Evolutionary conservation across 306 rosid species (phyloP), one percentile per base, ranked within the genome.

Genomic region (Luffa aegyptiaca): DNA sequence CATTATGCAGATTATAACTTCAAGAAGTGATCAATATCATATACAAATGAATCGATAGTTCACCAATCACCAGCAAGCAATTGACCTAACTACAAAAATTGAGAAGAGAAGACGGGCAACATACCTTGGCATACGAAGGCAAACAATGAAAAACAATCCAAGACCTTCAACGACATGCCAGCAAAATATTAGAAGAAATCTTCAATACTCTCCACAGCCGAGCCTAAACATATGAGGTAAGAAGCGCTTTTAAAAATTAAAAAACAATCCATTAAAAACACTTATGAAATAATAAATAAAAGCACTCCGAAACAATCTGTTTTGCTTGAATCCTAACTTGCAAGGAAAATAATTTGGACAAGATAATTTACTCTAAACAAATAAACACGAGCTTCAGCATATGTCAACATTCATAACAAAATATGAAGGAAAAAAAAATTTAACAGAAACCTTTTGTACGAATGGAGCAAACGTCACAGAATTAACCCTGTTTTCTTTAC

Each of bases 311-410:
- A 26, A 84, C 84, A 63, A 81, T 85, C 86, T 93, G 99, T 74
- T 87, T 90, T 20, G 93, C 97, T 84, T 95, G 99, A 87, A 95
- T 97, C 82, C 97, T 88, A 14, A 97, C 79, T 97, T 92, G 91
- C 71, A 86, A 76, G 52, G 64, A 77, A n/a, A 39, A 55, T 35
- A 39, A 57, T 44, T n/a, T 17, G 44, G 64, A 81, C 52, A 52
- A 66, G 72, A 66, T 6, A 51, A 35, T 26, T 26, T 44, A 76
- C 65, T 18, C 16, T 57, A 41, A 41, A 75, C 39, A 57, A 58
- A 11, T 42, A 57, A 20, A 41, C 49, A 13, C 10, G 5, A 75
- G 16, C 41, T 12, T 71, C 59, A 73, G 45, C n/a, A 72, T 21
- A 21, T 10, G 13, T 31, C 73, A 49, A 12, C 68, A 5, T 12